Percentiles rank a stretch among this genome's conserved stretches.
These are phyloP conservation scores for Fraxinus platypoda DNA, from an alignment of 305 asterid species.

Conservation along the genomic window DNA sequence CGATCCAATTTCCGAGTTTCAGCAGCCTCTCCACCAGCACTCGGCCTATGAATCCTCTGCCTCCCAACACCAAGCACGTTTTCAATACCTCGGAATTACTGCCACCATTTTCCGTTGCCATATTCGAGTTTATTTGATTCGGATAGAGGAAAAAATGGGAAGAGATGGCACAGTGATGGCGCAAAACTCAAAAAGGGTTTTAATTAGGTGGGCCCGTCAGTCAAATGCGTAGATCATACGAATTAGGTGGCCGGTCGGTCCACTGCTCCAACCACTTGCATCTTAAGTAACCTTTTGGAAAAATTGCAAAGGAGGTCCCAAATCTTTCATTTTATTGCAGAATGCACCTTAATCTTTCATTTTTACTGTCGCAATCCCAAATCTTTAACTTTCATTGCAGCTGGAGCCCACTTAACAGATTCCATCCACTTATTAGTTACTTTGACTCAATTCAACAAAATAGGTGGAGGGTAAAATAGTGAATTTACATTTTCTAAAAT, in stretches of 20 bases:
- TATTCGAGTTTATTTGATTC: constrained; percentile 16
- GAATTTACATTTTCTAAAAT: too few relatives aligned
- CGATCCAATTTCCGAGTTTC: constrained; percentile 71
- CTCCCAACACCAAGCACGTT: constrained; percentile 79
- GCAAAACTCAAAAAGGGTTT: background rate
- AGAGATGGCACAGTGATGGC: background rate
- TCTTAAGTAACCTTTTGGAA: background rate
- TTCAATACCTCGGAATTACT: constrained; percentile 31
- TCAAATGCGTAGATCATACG: background rate
- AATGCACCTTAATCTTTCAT: too few relatives aligned
- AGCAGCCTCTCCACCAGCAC: constrained; percentile 69
- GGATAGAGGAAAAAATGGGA: background rate
- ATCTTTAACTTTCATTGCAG: too few relatives aligned
- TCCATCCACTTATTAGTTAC: too few relatives aligned
- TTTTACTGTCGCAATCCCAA: too few relatives aligned
- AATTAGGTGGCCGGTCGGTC: background rate
- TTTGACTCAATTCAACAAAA: too few relatives aligned
- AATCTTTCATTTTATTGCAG: too few relatives aligned
- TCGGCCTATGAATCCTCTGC: constrained; percentile 76
- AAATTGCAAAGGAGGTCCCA: too few relatives aligned
- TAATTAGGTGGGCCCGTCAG: background rate
- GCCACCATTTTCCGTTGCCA: constrained; percentile 46
- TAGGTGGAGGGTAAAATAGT: too few relatives aligned
- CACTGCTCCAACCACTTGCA: background rate
- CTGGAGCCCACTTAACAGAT: too few relatives aligned